Evolutionary conservation across 1,284 basidiomycete species (phyloP).

Genomic region (Irpex sp.): DNA sequence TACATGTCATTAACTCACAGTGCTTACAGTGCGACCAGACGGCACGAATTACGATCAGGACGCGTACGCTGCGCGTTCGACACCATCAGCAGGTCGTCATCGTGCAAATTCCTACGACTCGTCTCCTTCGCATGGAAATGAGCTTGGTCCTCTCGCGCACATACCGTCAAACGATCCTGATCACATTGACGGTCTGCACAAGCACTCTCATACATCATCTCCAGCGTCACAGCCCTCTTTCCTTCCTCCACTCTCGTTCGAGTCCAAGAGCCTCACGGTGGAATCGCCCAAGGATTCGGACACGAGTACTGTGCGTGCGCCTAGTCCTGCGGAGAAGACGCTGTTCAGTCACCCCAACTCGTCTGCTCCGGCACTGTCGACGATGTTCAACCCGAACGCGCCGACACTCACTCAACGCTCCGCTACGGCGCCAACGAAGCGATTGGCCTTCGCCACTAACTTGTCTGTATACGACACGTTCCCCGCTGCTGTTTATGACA

Average conservation of each 20-base stretch:
- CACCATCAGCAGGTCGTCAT: constrained; percentile 44
- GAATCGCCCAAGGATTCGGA: constrained; percentile 36
- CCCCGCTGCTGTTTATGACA: constrained; percentile 86
- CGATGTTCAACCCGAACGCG: constrained; percentile 37
- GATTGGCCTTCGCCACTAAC: constrained; percentile 86
- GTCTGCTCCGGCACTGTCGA: constrained; percentile 83
- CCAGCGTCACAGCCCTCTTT: constrained; percentile 26
- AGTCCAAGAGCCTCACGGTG: constrained; percentile 30
- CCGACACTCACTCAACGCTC: constrained; percentile 58
- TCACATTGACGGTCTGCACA: constrained; percentile 81
- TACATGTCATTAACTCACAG: constrained; percentile 20
- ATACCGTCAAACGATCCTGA: constrained; percentile 80
- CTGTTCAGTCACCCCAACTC: constrained; percentile 81
- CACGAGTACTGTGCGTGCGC: constrained; percentile 22
- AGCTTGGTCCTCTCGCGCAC: constrained; percentile 71
- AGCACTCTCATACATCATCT: constrained; percentile 51
- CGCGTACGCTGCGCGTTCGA: constrained; percentile 39
- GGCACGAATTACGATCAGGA: constrained; percentile 63
- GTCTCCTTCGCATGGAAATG: constrained; percentile 43
- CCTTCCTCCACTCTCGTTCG: constrained; percentile 63
- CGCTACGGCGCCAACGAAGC: constrained; percentile 66
- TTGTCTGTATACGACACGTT: constrained; percentile 96
- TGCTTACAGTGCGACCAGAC: constrained; percentile 38
- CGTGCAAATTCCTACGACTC: constrained; percentile 82
- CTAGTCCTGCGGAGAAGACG: constrained; percentile 27